Base-by-base conservation (phyloP, 345 rosid genomes). In the Heritiera fomes region DNA sequence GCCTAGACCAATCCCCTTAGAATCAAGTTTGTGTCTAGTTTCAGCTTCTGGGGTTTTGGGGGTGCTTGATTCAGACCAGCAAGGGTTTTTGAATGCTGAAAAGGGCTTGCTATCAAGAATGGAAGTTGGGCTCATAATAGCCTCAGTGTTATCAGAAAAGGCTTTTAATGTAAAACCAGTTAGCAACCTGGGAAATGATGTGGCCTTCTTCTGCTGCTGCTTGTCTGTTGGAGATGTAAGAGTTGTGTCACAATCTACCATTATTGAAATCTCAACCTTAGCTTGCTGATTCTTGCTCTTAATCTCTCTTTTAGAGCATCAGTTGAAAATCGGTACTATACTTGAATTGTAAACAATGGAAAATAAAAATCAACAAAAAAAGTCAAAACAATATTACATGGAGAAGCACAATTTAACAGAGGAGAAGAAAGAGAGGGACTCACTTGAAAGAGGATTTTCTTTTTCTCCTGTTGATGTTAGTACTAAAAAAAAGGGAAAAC, bases 101-200 rank as follows among this genome's bases (percentile, higher is more conserved):
- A 90, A 90, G 32, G 95, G 89, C 80, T 91, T 92, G 71, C 86
- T 76, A 82, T 94, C 98, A 61, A 94, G 98, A 61, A 88, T 93
- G 4, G 98, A 94, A 73, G 95, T 94, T 40, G 98, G 98, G 71
- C 98, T 94, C 64, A 91, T 88, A 41, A 87, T 79, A 6, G 85
- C 78, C 67, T 90, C 92, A 49, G 84, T 69, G n/a, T 83, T 77
- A 28, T 90, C 93, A 34, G 98, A 79, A 81, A 88, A 82, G 58
- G 79, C 81, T 81, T 91, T 91, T 20, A 90, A 82, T 72, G 77
- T 76, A 63, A 92, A 89, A 75, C 89, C 89, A 70, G 91, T 82
- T 72, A 93, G 88, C 79, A 91, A 77, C 66, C 89, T 86, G 20
- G 98, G 91, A 85, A 89, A 88, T 5, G 93, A 90, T 68, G 87